Evolutionary conservation across 495 filamentous ascomycete genomes (phyloP).

Genomic region (Penicillium dipodomyicola): DNA sequence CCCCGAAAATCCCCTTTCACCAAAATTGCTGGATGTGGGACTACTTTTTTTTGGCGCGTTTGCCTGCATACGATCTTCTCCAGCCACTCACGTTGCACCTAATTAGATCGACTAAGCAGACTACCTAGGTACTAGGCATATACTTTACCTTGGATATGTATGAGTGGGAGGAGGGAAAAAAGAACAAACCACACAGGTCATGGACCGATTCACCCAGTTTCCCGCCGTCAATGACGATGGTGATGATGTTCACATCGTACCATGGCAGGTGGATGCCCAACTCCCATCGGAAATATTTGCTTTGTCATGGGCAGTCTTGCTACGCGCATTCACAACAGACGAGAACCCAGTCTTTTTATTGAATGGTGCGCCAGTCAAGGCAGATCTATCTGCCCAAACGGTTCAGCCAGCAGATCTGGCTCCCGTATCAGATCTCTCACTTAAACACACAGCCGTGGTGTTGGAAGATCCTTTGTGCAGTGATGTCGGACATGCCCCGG

Average conservation of each 20-base stretch:
- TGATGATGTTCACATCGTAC: slow-evolving; percentile 16
- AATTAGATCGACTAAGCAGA: slow-evolving; percentile 25
- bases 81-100: slow-evolving; percentile 25
- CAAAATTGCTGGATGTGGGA: not conserved
- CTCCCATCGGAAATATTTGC: slow-evolving; percentile 29
- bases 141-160: slow-evolving; percentile 1
- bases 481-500: slow-evolving; percentile 1
- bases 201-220: slow-evolving; percentile 29
- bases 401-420: slow-evolving; percentile 22
- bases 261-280: slow-evolving; percentile 23
- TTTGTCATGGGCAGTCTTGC: slow-evolving; percentile 40
- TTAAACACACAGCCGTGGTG: slow-evolving; percentile 22
- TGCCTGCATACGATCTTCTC: slow-evolving; percentile 22
- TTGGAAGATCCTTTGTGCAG: slow-evolving; percentile 12
- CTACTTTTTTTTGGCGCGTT: slow-evolving; percentile 12
- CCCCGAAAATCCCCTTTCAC: no score
- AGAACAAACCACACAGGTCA: slow-evolving; percentile 2
- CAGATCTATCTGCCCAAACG: slow-evolving; percentile 27
- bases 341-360: slow-evolving; percentile 37
- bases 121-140: slow-evolving; percentile 12
- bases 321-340: slow-evolving; percentile 38
- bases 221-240: slow-evolving; percentile 19
- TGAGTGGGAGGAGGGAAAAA: not conserved
- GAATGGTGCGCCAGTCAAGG: slow-evolving; percentile 32
- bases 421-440: slow-evolving; percentile 12